Evolutionary conservation across 306 rosid genomes (phyloP).

Genomic region (Gleditsia sinensis): DNA sequence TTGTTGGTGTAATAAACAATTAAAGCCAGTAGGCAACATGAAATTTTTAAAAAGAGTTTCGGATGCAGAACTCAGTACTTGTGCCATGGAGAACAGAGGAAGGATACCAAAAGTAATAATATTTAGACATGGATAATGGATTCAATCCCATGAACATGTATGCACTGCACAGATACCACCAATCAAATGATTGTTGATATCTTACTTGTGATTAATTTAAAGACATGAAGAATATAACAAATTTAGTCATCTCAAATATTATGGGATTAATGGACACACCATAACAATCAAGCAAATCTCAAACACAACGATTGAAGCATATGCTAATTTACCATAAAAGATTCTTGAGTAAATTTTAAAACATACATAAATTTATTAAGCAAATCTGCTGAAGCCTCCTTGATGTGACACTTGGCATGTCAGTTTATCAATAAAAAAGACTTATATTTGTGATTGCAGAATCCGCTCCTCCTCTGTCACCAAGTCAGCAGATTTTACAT

Average conservation of each 20-base stretch:
- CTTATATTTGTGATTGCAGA: neutral
- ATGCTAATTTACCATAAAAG: neutral
- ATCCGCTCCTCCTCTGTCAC: neutral
- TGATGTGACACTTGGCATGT: neutral
- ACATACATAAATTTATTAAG: neutral
- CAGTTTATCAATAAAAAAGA: neutral
- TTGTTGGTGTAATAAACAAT: neutral
- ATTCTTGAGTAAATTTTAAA: neutral
- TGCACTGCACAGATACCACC: neutral
- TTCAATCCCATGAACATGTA: neutral
- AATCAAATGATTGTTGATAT: neutral
- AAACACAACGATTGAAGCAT: neutral
- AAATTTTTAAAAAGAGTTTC: neutral
- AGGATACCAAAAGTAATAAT: neutral
- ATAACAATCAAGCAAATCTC: conserved; percentile 3
- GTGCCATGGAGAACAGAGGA: neutral
- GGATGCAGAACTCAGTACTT: neutral
- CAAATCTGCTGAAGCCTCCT: neutral
- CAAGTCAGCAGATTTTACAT: neutral
- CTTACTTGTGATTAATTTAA: neutral
- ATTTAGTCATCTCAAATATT: neutral
- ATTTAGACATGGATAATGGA: neutral
- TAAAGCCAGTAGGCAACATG: neutral
- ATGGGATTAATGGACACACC: neutral
- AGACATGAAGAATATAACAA: neutral